Base-by-base conservation (phyloP, 192 early-diverging fungal genomes). In the Coemansia sp. region DNA sequence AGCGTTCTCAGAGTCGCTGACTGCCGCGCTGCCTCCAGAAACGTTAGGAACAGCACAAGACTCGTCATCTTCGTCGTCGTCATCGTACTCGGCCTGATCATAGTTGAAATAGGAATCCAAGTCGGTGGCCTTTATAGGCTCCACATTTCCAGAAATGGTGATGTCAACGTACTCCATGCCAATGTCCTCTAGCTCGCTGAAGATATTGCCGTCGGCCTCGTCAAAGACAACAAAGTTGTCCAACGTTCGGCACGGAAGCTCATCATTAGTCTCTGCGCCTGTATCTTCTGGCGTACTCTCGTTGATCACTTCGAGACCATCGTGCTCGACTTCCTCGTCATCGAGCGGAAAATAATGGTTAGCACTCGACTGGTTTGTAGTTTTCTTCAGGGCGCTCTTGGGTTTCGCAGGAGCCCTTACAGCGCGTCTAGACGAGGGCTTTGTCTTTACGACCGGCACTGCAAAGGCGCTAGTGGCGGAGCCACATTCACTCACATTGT, bases 151-250 rank as follows among this genome's bases (percentile, higher is more conserved):
- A 1, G 85, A 74, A 10, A 81, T 85, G 11, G 78, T 70, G 0
- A 89, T 68, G 44, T 88, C 80, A 0, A 58, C 49, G 3, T 61
- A 73, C 40, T 83, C 83, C n/a, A 66, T 62, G 31, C 83, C 87
- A n/a, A 87, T 55, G 22, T 83, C 78, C n/a, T 83, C 82, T 15
- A 87, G 62, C 13, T 81, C 72, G 2, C 75, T 47, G n/a, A 85
- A 38, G 24, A 15, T 20, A 44, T 86, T 84, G 15, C 66, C 62
- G 58, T 62, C 4, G 33, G 66, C 61, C 40, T 74, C 61, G 62
- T 88, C 85, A 63, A 75, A 88, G 16, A 87, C 66, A 5, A 86
- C 74, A 79, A 89, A 89, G 67, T 87, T 71, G 58, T 87, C 79
- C 20, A 89, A 68, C 10, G 69, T 73, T 27, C 88, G 85, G 40